Evolutionary conservation across 306 rosid genomes (phyloP), one percentile per base, ranked within the genome.

Genomic region (Carpinus fangiana): DNA sequence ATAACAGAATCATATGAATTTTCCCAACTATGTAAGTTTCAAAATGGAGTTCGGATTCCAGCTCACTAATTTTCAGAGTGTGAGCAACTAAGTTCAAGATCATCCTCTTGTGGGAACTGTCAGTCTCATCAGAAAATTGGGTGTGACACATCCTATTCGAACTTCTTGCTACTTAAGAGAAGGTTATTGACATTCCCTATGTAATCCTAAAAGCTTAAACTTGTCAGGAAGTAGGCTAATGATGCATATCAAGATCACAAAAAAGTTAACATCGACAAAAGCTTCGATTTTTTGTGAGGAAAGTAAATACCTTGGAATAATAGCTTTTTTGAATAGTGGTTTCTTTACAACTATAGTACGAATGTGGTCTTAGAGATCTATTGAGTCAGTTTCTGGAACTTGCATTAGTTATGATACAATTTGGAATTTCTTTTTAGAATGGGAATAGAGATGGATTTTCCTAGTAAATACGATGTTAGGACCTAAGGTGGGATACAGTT

Each of bases 401-500:
- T 4, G 12, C 43, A 34, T 12, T 14, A 28, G 68, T 64, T 34
- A 64, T 31, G 41, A 17, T 34, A 0, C 20, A 34, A 7, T 0
- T 16, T 7, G 21, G 20, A 31, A 41, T 31, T 34, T 64, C n/a
- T 34, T 16, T 0, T 13, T 12, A 21, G 68, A 61, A 61, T 61
- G 68, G 43, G n/a, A 17, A 26, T 10, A 31, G 16, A 12, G 23
- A 73, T 78, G 64, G 61, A n/a, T 20, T 70, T 47, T 18, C 55
- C 18, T 60, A 69, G 12, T 18, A 36, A 48, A 36, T 55, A 10
- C 34, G n/a, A 50, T 20, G 9, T 23, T 50, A 57, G 12, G 47
- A 46, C 54, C 48, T 57, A 77, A 77, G 53, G 54, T 17, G 26
- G 47, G 75, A 17, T 74, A 13, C 45, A 2, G 1, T 77, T 51